Evolutionary conservation across 148 eudicot genomes (phyloP).

Genomic region (Selenicereus undatus): DNA sequence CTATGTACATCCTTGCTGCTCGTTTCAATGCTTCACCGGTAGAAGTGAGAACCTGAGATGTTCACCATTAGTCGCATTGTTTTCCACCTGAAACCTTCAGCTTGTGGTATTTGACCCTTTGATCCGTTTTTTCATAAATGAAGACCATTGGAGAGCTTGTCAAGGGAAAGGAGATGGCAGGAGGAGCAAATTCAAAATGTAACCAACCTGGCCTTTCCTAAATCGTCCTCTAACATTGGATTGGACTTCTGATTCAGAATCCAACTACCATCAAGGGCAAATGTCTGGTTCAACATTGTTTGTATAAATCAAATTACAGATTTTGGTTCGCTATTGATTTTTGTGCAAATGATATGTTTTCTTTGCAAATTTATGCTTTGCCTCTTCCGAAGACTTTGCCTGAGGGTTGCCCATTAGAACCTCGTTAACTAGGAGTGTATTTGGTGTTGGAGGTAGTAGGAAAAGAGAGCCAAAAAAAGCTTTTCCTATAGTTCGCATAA

Average conservation of each 20-base stretch:
- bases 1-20: constrained; percentile 75
- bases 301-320: not conserved
- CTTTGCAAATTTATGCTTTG: too few species aligned
- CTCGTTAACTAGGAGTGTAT: too few species aligned
- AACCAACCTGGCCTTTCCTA: not conserved
- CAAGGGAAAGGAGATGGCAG: constrained; percentile 64
- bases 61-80: not conserved
- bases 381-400: too few species aligned
- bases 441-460: too few species aligned
- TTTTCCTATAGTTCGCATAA: too few species aligned
- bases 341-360: not conserved
- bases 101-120: not conserved
- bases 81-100: constrained; percentile 20
- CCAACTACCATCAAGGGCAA: not conserved
- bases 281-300: not conserved
- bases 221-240: not conserved
- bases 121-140: not conserved
- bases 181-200: constrained; percentile 77
- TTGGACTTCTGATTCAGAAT: not conserved
- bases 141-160: constrained; percentile 12
- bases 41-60: constrained; percentile 47
- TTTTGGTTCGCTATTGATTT: not conserved
- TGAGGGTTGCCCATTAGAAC: too few species aligned
- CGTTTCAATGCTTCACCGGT: constrained; percentile 68
- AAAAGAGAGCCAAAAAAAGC: too few species aligned